A percentile compares a stretch with the other conserved stretches of the same genome.
Conservation (phyloP, 1,284 basidiomycete species). For the Chondrostereum purpureum region DNA sequence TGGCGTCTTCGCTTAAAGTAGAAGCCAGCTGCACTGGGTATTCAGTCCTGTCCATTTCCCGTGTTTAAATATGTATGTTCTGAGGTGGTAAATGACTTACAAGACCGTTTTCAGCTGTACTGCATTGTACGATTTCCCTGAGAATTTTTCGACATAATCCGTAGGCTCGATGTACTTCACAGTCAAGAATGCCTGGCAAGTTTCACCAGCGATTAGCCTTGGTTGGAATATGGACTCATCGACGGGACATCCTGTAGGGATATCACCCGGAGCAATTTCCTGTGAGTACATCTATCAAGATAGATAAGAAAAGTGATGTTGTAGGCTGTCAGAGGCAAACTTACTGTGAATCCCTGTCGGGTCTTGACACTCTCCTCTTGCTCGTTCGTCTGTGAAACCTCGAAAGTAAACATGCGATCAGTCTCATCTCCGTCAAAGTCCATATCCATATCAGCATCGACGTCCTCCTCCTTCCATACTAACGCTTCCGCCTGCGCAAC, state of each 20-base stretch:
- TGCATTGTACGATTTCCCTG: not conserved
- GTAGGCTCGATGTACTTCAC: constrained; percentile 17
- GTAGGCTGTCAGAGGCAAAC: constrained; percentile 8
- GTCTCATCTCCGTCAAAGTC: constrained; percentile 30
- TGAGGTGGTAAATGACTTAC: not conserved
- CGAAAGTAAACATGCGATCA: constrained; percentile 46
- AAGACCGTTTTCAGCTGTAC: constrained; percentile 14
- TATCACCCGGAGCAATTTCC: constrained; percentile 12
- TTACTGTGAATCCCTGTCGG: constrained; percentile 37
- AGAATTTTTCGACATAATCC: constrained; percentile 5
- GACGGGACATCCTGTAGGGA: constrained; percentile 8
- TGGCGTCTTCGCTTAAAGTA: constrained; percentile 20
- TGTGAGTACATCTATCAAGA: constrained; percentile 12
- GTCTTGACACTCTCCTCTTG: constrained; percentile 45
- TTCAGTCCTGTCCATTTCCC: constrained; percentile 14
- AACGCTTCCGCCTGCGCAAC: constrained; percentile 35
- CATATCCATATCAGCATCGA: constrained; percentile 16
- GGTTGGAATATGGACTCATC: constrained; percentile 17
- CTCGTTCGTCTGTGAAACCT: constrained; percentile 50
- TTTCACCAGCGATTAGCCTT: constrained; percentile 28
- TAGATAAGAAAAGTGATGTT: not conserved
- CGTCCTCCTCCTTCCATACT: constrained; percentile 32
- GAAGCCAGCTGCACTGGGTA: constrained; percentile 22
- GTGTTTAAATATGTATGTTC: not conserved
- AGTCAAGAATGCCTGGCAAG: constrained; percentile 27